Evolutionary conservation across 139 green algal species (phyloP).

Genomic region (Tetratostichococcus sp.): DNA sequence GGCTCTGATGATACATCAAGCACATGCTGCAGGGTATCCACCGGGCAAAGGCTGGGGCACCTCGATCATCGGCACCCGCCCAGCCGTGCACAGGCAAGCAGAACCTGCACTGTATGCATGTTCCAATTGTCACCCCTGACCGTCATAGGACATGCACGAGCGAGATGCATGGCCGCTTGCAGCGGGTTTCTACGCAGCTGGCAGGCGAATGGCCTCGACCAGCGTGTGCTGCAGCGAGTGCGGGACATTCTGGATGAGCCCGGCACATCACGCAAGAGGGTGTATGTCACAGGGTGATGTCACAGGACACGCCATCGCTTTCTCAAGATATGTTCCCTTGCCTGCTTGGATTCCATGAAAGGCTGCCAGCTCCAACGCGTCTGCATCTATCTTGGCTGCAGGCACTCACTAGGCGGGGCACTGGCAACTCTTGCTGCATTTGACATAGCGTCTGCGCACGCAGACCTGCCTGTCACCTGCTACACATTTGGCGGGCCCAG

Average conservation of each 20-base stretch:
- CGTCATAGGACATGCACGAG: no score
- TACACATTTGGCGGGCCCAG: slow-evolving; percentile 43
- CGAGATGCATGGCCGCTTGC: no score
- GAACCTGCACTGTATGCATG: no score
- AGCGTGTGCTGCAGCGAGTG: slow-evolving; percentile 9
- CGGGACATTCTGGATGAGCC: not conserved
- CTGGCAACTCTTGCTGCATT: slow-evolving; percentile 41
- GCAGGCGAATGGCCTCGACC: slow-evolving; percentile 12
- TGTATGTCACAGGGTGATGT: not conserved
- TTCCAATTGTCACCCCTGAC: no score
- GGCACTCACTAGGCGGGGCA: slow-evolving; percentile 46
- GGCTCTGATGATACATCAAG: no score
- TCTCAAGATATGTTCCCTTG: no score
- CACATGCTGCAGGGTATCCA: slow-evolving; percentile 4
- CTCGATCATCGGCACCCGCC: not conserved
- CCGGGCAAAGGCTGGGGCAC: not conserved
- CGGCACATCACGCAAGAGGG: no score
- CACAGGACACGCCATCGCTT: no score
- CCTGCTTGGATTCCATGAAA: no score
- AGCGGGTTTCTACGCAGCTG: slow-evolving; percentile 7
- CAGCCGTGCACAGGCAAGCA: not conserved
- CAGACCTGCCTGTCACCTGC: not conserved
- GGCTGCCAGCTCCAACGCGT: no score
- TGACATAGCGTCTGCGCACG: slow-evolving; percentile 18
- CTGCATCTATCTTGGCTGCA: slow-evolving; percentile 4